These are phyloP conservation scores for Aureobasidium sp. DNA, from an alignment of 2,329 filamentous ascomycete species.

Conservation along the genomic window DNA sequence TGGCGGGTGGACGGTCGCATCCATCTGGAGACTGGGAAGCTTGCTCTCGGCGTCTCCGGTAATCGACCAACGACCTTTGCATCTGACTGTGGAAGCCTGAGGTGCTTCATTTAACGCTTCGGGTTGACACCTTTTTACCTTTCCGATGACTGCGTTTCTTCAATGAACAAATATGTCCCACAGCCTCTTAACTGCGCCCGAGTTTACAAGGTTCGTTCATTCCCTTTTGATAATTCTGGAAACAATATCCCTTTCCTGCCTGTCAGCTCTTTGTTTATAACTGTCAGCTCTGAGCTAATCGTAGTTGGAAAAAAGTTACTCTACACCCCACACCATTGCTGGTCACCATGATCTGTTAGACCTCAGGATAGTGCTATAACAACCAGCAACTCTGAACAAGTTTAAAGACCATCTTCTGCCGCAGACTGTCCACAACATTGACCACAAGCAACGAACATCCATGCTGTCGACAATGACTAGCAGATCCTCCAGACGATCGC, in stretches of 20 bases:
- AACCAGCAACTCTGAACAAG: background rate
- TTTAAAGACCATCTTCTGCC: background rate
- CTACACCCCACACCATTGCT: background rate
- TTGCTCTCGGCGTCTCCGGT: background rate
- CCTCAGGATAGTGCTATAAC: background rate
- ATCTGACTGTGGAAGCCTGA: background rate
- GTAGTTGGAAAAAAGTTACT: background rate
- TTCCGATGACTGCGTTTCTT: background rate
- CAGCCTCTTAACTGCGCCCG: background rate
- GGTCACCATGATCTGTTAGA: background rate
- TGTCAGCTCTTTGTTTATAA: background rate
- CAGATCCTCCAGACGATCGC: background rate
- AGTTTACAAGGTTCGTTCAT: background rate
- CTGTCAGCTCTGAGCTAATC: background rate
- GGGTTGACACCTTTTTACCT: background rate
- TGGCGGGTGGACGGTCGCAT: background rate
- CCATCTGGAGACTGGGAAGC: background rate
- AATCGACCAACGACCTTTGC: background rate
- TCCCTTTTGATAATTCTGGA: background rate
- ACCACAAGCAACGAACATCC: background rate
- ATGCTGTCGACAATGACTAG: background rate
- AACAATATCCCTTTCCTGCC: background rate
- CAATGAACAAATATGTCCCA: background rate
- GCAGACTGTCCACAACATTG: background rate
- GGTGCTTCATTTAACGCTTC: slow-evolving; percentile 5